Evolutionary conservation across 2,329 filamentous ascomycete genomes (phyloP).

Genomic region (Claviceps cyperi): DNA sequence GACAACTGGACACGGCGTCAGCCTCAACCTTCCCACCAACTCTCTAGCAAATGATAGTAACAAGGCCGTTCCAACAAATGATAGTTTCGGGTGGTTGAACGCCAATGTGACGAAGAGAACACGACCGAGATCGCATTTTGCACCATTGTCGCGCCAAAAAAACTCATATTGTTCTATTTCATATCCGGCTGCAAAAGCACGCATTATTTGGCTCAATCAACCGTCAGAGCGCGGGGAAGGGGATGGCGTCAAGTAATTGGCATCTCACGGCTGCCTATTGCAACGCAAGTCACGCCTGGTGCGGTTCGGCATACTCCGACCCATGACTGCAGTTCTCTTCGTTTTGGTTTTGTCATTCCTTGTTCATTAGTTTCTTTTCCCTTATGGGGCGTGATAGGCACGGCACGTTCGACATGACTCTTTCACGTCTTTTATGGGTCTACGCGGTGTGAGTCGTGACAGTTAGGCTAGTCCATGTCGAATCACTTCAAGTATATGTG

Average conservation of each 20-base stretch:
- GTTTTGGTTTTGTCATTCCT: neutral
- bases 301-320: constrained; percentile 5
- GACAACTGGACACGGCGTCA: constrained; percentile 26
- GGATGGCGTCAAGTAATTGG: constrained; percentile 12
- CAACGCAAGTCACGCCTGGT: constrained; percentile 6
- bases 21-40: constrained; percentile 1
- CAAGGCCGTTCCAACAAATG: neutral
- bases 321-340: constrained; percentile 4
- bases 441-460: constrained; percentile 1
- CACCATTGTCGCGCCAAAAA: neutral
- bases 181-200: neutral
- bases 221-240: neutral
- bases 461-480: constrained; percentile 1
- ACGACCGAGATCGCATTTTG: neutral
- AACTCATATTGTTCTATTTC: neutral
- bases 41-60: no score
- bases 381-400: neutral
- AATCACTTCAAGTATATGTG: neutral
- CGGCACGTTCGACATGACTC: constrained; percentile 1
- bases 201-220: neutral
- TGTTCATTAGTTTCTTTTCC: neutral
- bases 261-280: constrained; percentile 4
- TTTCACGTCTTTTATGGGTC: neutral
- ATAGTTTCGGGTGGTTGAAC: neutral
- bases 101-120: neutral